These are phyloP conservation scores for Phenoliferia sp. DNA, from an alignment of 1,284 basidiomycete genomes.

Conservation along the genomic window DNA sequence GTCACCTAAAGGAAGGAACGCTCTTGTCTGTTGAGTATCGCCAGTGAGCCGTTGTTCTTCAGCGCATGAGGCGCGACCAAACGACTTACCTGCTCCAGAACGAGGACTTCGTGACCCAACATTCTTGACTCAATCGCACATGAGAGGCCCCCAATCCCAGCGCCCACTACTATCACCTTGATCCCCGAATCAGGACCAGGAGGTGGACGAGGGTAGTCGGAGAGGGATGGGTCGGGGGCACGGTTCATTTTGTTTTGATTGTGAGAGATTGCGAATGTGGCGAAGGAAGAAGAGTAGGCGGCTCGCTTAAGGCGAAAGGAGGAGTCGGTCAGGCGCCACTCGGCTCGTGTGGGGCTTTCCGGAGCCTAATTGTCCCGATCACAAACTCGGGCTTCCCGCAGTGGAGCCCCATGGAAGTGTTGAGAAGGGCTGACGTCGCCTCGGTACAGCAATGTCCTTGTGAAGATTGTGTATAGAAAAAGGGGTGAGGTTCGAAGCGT, in stretches of 20 bases:
- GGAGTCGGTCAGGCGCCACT: too few species aligned
- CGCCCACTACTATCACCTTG: constrained; percentile 37
- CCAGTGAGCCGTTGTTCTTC: not conserved
- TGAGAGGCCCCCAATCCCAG: constrained; percentile 40
- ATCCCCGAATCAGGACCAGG: constrained; percentile 22
- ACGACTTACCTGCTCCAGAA: constrained; percentile 33
- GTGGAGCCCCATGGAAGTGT: too few species aligned
- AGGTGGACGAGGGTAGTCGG: constrained; percentile 9
- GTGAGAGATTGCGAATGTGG: too few species aligned
- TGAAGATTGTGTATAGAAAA: too few species aligned
- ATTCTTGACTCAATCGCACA: constrained; percentile 40
- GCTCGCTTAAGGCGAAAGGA: too few species aligned
- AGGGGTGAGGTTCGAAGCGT: too few species aligned
- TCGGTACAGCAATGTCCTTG: too few species aligned
- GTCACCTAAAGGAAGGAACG: constrained; percentile 30
- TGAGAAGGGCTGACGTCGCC: too few species aligned
- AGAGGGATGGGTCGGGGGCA: constrained; percentile 2
- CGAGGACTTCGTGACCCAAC: constrained; percentile 38
- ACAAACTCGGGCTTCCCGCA: too few species aligned
- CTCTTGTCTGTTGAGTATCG: constrained; percentile 22
- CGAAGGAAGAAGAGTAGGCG: too few species aligned
- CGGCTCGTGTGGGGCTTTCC: too few species aligned
- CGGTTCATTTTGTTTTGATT: not conserved
- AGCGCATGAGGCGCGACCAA: not conserved
- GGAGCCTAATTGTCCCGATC: too few species aligned